phyloP scores from a whole-genome alignment of 805 yeast species.

The Kluyveromyces lactis region DNA sequence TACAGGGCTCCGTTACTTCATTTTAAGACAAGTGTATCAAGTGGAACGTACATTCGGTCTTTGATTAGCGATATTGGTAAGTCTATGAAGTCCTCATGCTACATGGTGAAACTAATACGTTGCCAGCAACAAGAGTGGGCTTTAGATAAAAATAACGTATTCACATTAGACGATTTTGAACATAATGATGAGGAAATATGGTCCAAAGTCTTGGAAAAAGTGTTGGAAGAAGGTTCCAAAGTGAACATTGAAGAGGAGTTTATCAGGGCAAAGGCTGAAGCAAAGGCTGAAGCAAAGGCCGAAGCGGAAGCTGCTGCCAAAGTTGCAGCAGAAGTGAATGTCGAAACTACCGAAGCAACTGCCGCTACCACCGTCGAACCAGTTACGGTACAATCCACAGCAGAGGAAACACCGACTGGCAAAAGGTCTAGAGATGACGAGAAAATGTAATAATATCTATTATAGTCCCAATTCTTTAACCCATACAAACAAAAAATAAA shows the following conservation, averaged over 20 bases:
- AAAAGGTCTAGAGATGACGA: too few species aligned
- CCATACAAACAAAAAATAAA: too few species aligned
- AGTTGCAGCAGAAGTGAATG: too few species aligned
- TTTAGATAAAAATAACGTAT: constrained; percentile 56
- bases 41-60: constrained; percentile 93
- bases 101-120: constrained; percentile 79
- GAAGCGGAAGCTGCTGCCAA: too few species aligned
- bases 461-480: too few species aligned
- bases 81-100: constrained; percentile 70
- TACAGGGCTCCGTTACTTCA: constrained; percentile 62
- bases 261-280: constrained; percentile 4
- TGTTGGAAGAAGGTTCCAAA: constrained; percentile 39
- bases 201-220: constrained; percentile 54
- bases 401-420: too few species aligned
- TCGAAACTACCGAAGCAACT: too few species aligned
- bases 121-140: constrained; percentile 79
- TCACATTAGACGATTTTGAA: constrained; percentile 58
- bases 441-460: too few species aligned
- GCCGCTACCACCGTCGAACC: too few species aligned
- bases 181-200: constrained; percentile 55
- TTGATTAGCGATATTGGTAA: constrained; percentile 83
- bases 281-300: too few species aligned
- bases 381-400: too few species aligned
- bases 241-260: constrained; percentile 36
- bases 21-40: constrained; percentile 71